Evolutionary conservation across 257 asterid genomes (phyloP), one percentile per base, ranked within the genome.

Genomic region (Misopates orontium): DNA sequence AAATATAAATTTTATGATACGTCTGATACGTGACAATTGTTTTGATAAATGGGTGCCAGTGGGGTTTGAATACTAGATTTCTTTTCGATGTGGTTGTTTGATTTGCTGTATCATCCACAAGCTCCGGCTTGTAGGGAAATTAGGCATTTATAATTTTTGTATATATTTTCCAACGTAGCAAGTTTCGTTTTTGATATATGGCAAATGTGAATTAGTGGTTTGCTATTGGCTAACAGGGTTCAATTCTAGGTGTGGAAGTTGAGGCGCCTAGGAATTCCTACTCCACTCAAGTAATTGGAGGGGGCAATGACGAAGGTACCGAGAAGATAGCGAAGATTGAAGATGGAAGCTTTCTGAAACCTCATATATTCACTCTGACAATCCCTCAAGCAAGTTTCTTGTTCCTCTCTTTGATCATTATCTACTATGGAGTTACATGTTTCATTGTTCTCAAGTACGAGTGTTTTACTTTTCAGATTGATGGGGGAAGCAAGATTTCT

Each of bases 171-270:
- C n/a, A n/a, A n/a, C n/a, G n/a, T n/a, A n/a, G n/a, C n/a, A n/a
- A n/a, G n/a, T 3, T 9, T 36, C 10, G 10, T 3, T 4, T 47
- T 18, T 68, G 64, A 41, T 65, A 78, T 73, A 60, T 72, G 59
- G 67, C 22, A 36, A 5, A 10, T 3, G 42, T 36, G 42, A 36
- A 8, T 36, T 36, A 36, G 42, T 36, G 4, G 42, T 36, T 36
- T 74, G 66, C 82, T 64, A 79, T 86, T 94, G 90, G 99, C 97
- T 90, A 90, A 94, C 99, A 94, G 99, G 99, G 97, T 94, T 94
- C 99, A 81, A 71, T 94, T 88, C 96, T 94, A 88, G 96, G 99
- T 88, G 89, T 90, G 62, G 97, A 90, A 80, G 85, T 88, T 75
- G 96, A 86, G 71, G 75, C 82, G 20, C 97, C 94, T 21, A 81